Percentiles rank a stretch among this genome's conserved stretches.
Conservation (phyloP, 768 basidiomycete genomes). For the Boletus coccyginus region DNA sequence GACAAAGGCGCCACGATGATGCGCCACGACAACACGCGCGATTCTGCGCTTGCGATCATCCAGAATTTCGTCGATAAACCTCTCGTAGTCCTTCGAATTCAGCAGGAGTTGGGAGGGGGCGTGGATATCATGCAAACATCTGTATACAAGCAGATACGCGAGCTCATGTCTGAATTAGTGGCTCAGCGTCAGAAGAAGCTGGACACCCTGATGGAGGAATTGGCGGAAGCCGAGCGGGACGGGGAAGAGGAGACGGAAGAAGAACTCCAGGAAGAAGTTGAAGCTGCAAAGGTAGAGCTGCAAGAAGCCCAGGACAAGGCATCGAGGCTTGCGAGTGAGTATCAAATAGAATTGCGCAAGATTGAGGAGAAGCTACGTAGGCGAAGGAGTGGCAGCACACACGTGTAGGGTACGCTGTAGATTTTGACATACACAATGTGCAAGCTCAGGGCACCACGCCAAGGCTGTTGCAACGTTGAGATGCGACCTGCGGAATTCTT, state of each 20-base stretch:
- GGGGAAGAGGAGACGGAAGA: slow-evolving; percentile 44
- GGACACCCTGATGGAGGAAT: slow-evolving; percentile 41
- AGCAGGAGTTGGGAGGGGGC: slow-evolving; percentile 48
- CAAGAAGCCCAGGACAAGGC: slow-evolving; percentile 22
- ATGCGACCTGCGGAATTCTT: too few species aligned
- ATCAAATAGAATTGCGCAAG: slow-evolving; percentile 25
- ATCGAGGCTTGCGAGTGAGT: slow-evolving; percentile 24
- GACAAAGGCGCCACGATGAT: slow-evolving; percentile 43
- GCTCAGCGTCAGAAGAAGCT: slow-evolving; percentile 44
- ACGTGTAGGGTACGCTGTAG: neutral
- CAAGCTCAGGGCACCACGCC: neutral
- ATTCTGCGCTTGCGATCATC: slow-evolving; percentile 46
- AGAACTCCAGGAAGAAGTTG: slow-evolving; percentile 41
- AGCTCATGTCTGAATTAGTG: slow-evolving; percentile 46
- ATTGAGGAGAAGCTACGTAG: slow-evolving; percentile 24
- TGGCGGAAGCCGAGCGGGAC: slow-evolving; percentile 40
- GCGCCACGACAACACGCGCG: slow-evolving; percentile 42
- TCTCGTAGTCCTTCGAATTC: slow-evolving; percentile 46
- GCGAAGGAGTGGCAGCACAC: slow-evolving; percentile 5
- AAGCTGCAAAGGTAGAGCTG: slow-evolving; percentile 22
- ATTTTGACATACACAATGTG: neutral
- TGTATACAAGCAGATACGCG: slow-evolving; percentile 51
- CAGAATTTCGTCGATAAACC: slow-evolving; percentile 36
- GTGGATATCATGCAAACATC: slow-evolving; percentile 48
- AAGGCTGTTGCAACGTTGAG: too few species aligned